Evolutionary conservation across 1,284 basidiomycete species (phyloP).

Genomic region (Heimioporus punctisporus): DNA sequence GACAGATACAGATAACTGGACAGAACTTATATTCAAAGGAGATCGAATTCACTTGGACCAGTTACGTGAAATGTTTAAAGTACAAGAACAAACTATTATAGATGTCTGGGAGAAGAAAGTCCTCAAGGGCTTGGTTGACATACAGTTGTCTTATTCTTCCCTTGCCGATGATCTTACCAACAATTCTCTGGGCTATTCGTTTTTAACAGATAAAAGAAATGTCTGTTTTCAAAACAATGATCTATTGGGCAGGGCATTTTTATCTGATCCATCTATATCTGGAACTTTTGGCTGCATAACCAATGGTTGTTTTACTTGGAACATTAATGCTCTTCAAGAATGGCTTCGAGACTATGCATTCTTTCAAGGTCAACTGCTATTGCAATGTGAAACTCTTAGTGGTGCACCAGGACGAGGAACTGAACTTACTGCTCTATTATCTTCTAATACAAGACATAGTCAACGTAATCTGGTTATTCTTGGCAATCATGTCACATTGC

Average conservation of each 20-base stretch:
- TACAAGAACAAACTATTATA: not conserved
- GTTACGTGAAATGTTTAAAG: not conserved
- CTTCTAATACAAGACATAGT: not conserved
- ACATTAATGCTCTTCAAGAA: not conserved
- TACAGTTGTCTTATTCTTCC: not conserved
- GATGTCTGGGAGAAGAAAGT: not conserved
- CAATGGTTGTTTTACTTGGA: not conserved
- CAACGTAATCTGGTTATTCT: not conserved
- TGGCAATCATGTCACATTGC: slow-evolving; percentile 10
- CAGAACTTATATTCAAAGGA: not conserved
- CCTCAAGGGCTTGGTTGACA: not conserved
- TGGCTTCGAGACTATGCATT: not conserved
- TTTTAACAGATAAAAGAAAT: not conserved
- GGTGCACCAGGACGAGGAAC: not conserved
- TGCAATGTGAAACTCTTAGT: not conserved
- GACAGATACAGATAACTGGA: not conserved
- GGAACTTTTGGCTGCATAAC: not conserved
- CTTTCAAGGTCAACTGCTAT: not conserved
- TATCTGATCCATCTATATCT: not conserved
- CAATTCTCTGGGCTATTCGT: not conserved
- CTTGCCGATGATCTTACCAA: not conserved
- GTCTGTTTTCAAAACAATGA: not conserved
- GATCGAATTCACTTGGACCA: not conserved
- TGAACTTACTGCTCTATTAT: not conserved
- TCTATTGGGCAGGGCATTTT: not conserved